Conservation (phyloP, 495 filamentous ascomycete genomes). For the Podospora sp. region DNA sequence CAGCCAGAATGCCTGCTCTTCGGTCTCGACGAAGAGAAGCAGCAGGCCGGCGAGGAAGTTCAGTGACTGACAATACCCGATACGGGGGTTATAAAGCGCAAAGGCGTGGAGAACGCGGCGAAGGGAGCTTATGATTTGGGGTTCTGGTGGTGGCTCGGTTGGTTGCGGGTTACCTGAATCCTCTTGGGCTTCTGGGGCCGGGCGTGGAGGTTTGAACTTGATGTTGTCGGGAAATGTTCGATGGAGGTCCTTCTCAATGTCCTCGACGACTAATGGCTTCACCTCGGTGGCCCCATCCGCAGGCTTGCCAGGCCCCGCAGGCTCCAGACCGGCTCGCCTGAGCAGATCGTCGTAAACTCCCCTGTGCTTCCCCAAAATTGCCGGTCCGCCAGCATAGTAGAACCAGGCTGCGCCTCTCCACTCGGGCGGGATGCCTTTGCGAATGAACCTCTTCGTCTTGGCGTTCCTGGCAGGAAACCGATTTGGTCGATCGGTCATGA, state of each 20-base stretch:
- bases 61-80: conserved; percentile 95
- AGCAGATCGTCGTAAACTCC: conserved; percentile 76
- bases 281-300: conserved; percentile 46
- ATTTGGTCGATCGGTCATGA: conserved; percentile 70
- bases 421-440: conserved; percentile 94
- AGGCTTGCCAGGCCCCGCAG: conserved; percentile 21
- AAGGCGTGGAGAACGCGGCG: conserved; percentile 88
- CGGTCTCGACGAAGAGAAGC: conserved; percentile 82
- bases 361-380: conserved; percentile 68
- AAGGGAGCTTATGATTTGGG: conserved; percentile 75
- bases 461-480: conserved; percentile 77
- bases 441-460: conserved; percentile 84
- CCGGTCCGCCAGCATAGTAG: conserved; percentile 90
- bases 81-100: conserved; percentile 80
- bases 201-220: conserved; percentile 71
- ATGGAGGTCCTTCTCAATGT: conserved; percentile 93
- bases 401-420: conserved; percentile 96
- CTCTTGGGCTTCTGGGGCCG: conserved; percentile 8
- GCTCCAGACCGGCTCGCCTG: conserved; percentile 40
- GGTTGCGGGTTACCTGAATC: conserved; percentile 4
- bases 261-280: conserved; percentile 73
- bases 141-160: conserved; percentile 57
- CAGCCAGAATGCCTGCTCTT: conserved; percentile 94
- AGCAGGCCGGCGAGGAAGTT: conserved; percentile 96
- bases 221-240: conserved; percentile 96